phyloP scores from a whole-genome alignment of 2,329 filamentous ascomycete genomes.

The Fusarium globosum region DNA sequence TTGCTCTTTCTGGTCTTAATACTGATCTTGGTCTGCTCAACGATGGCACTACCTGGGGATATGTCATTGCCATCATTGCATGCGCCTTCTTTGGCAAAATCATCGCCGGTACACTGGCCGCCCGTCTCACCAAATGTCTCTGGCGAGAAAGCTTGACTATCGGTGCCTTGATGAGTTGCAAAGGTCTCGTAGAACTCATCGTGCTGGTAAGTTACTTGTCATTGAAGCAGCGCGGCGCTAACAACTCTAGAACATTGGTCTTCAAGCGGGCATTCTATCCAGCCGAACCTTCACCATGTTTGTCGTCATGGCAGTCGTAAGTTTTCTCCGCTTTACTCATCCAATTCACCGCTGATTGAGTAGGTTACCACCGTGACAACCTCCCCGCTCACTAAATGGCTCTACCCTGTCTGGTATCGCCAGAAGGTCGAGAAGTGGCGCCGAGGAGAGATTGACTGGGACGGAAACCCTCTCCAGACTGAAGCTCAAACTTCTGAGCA shows the following conservation, averaged over 20 bases:
- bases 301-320: conserved; percentile 85
- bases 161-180: conserved; percentile 94
- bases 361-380: conserved; percentile 82
- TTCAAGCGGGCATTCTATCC: conserved; percentile 85
- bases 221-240: neutral
- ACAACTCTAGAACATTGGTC: conserved; percentile 70
- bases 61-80: conserved; percentile 83
- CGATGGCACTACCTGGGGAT: conserved; percentile 86
- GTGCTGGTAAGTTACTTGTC: conserved; percentile 73
- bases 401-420: conserved; percentile 77
- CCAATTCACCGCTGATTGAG: neutral
- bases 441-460: conserved; percentile 91
- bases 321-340: neutral
- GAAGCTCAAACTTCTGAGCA: conserved; percentile 42
- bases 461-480: conserved; percentile 51
- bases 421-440: conserved; percentile 68
- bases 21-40: conserved; percentile 89
- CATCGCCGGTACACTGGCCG: conserved; percentile 81
- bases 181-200: conserved; percentile 93
- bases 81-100: conserved; percentile 90
- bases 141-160: conserved; percentile 94
- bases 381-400: conserved; percentile 76
- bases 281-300: conserved; percentile 90
- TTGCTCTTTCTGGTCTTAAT: conserved; percentile 88
- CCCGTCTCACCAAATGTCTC: conserved; percentile 74